Evolutionary conservation across 805 yeast genomes (phyloP), one percentile per base, ranked within the genome.

Genomic region (Saturnispora mendoncae): DNA sequence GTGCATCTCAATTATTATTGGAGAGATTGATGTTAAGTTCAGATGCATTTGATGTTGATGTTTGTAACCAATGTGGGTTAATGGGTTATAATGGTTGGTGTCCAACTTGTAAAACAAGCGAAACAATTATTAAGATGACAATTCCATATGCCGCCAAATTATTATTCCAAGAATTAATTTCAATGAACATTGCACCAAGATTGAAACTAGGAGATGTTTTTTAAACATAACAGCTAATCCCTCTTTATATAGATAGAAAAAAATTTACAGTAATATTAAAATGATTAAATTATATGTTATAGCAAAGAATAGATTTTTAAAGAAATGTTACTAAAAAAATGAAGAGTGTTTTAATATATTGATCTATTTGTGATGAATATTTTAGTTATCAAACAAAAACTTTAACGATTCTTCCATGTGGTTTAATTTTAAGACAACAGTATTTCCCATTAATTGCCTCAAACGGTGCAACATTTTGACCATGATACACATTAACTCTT

Each of bases 161-260:
- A 54, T 68, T 92, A 54, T 92, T 92, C 85, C 98, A 92, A 68
- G 98, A 92, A 62, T 72, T 92, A 52, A 70, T 92, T 58, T 84
- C 97, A n/a, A 92, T 92, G 98, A 92, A 92, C 62, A 92, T 92
- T 59, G 97, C 98, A 3, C 98, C 98, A 49, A 76, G 97, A 55
- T 71, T 92, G 60, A 82, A 79, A 61, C 65, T 92, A 48, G 92
- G 87, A 21, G 96, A 88, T 62, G 90, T 84, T 7, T 87, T 87
- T 53, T 78, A 56, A 50, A 28, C 13, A n/a, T n/a, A n/a, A n/a
- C n/a, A n/a, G n/a, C n/a, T n/a, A n/a, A n/a, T n/a, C n/a, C n/a
- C n/a, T n/a, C n/a, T 29, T 34, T 17, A 14, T 23, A 23, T 6
- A 25, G 24, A 6, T 23, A 23, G 34, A 33, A 25, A 23, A n/a